Conservation (phyloP, 2,329 filamentous ascomycete species). For the Acrodontium crateriforme region DNA sequence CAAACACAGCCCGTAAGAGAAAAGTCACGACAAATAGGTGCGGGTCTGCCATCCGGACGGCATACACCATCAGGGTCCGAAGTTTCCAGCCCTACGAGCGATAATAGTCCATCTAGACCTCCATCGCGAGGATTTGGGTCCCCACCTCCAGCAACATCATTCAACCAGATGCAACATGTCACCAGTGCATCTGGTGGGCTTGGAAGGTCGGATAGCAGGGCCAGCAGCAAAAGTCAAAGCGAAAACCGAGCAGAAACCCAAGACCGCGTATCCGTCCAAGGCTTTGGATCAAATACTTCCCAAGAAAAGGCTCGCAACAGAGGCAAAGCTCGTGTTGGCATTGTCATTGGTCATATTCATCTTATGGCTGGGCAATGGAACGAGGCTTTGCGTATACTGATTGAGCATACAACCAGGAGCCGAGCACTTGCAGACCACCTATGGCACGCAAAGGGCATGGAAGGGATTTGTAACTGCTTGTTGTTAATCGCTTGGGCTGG, state of each 20-base stretch:
- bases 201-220: slow-evolving; percentile 24
- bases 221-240: slow-evolving; percentile 12
- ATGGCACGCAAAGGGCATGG: slow-evolving; percentile 95
- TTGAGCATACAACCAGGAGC: slow-evolving; percentile 64
- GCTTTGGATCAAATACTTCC: slow-evolving; percentile 50
- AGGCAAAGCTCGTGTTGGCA: slow-evolving; percentile 63
- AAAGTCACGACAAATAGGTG: too few relatives aligned
- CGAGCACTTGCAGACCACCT: slow-evolving; percentile 76
- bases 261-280: slow-evolving; percentile 48
- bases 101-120: slow-evolving; percentile 11
- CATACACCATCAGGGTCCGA: slow-evolving; percentile 10
- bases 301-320: slow-evolving; percentile 50
- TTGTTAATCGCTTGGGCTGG: slow-evolving; percentile 73
- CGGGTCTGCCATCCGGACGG: slow-evolving; percentile 11
- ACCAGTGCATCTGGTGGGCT: slow-evolving; percentile 25
- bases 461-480: slow-evolving; percentile 71
- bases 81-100: slow-evolving; percentile 14
- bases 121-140: slow-evolving; percentile 9
- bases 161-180: slow-evolving; percentile 37
- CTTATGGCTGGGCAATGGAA: slow-evolving; percentile 81
- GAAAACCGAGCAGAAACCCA: slow-evolving; percentile 24
- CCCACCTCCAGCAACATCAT: slow-evolving; percentile 38
- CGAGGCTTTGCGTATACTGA: slow-evolving; percentile 72
- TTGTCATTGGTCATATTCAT: slow-evolving; percentile 74
- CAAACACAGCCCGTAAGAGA: slow-evolving; percentile 19